Evolutionary conservation across 352 stramenopile species (phyloP), one percentile per base, ranked within the genome.

Genomic region (Aphanomyces astaci): DNA sequence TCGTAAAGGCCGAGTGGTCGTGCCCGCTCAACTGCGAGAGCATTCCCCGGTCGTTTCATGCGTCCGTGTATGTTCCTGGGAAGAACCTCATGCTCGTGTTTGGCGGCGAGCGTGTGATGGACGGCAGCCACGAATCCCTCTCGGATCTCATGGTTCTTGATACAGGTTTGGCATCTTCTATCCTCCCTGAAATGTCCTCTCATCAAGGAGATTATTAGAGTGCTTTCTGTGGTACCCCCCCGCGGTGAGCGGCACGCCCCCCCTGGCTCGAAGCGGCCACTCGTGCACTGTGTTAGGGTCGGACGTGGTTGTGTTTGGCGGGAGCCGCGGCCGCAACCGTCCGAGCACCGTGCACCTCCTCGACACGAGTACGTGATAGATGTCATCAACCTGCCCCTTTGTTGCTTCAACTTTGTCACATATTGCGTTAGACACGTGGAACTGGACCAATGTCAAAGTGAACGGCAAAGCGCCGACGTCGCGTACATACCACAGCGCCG

Each of bases 181-280:
- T 59, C 60, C 25, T 66, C 24, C 19, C 30, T 0, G 22, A 9
- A 24, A 31, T 51, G 45, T 22, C 24, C 22, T 43, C 5, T 5
- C 45, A 27, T 53, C 9, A 62, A 53, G 4, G 19, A n/a, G 3
- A 46, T 4, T 17, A 27, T 25, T 55, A 71, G 89, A 97, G 72
- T 97, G 93, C 70, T 95, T 97, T 68, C 70, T 96, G 30, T 97
- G 93, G 93, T 98, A 97, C 71, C 92, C 92, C 22, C 91, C 94
- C 15, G 81, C 86, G 4, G 82, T 96, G 25, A 85, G 73, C 33
- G 86, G 86, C n/a, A 73, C 82, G 7, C 67, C 80, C 15, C 86
- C 86, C 17, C 75, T 78, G 15, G 78, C 81, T 13, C 76, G 79
- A 65, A 90, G 84, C 40, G 86, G 86, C 11, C 86, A 95, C 70